Percentiles rank a stretch among this genome's conserved stretches.
phyloP scores from a whole-genome alignment of 345 rosid species.

The Eucalyptus polybractea region DNA sequence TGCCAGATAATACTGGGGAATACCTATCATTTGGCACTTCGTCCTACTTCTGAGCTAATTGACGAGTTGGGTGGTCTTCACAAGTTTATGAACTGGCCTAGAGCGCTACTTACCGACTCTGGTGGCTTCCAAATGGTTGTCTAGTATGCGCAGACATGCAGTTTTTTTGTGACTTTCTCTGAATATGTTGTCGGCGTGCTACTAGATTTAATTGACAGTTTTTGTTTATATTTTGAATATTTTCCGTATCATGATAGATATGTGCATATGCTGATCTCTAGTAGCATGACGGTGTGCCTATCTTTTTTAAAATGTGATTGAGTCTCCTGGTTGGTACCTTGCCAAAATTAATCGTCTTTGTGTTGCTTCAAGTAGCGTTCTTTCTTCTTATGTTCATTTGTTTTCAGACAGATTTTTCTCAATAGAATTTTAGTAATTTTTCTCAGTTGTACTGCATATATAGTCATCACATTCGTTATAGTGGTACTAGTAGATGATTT shows the following conservation, averaged over 20 bases:
- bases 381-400: neutral
- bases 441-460: neutral
- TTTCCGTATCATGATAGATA: neutral
- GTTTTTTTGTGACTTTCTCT: neutral
- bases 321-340: neutral
- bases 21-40: conserved; percentile 75
- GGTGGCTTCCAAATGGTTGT: conserved; percentile 91
- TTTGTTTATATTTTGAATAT: neutral
- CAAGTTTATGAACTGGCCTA: conserved; percentile 80
- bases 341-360: neutral
- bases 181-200: neutral
- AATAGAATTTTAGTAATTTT: neutral
- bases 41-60: conserved; percentile 72
- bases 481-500: neutral
- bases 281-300: neutral
- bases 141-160: neutral
- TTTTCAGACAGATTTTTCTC: neutral
- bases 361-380: neutral
- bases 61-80: conserved; percentile 76
- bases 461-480: neutral
- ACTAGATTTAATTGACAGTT: neutral
- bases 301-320: neutral
- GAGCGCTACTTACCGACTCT: conserved; percentile 75
- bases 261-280: neutral
- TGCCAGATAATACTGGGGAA: conserved; percentile 82